Base-by-base conservation (phyloP, 371 early-diverging fungal genomes). In the Mycotypha africana region DNA sequence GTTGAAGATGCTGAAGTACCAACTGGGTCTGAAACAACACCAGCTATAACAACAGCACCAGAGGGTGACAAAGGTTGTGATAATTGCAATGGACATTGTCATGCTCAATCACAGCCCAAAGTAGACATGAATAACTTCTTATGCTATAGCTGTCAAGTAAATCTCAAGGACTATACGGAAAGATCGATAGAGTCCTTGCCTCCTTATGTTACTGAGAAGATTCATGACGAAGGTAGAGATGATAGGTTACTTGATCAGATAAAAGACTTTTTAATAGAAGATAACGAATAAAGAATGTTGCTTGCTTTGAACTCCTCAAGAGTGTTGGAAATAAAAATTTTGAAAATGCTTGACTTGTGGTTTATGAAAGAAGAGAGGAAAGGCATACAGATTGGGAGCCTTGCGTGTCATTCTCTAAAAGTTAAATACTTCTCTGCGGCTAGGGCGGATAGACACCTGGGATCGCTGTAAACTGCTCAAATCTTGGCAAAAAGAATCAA, bases 81-180 rank as follows among this genome's bases (percentile, higher is more conserved):
- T 51, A 64, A 49, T 39, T 47, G 53, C 16, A 24, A 45, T 21
- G 38, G 40, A 19, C 35, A 21, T 31, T 32, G 40, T 14, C 43
- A 25, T n/a, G 2, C 33, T 3, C 32, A 51, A 3, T n/a, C n/a
- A n/a, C 33, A 42, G 15, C 23, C 43, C 5, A 40, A 23, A 5
- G 8, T 70, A 31, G 55, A 77, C 55, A 28, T 67, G 58, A 49
- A 67, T 56, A 25, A 50, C 16, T 56, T 46, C 31, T 44, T 82
- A 19, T 83, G 83, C 40, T 83, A 83, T 38, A 78, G 78, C 21
- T 83, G 83, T 48, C 67, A 78, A 48, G 77, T 75, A 2, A 67
- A 76, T 44, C 45, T 78, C 17, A 74, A 74, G 14, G 81, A 82
- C 22, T 67, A 60, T 34, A 53, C 45, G 25, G 37, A 35, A 8